These are phyloP conservation scores for Penicillium aurantiogriseum DNA, from an alignment of 2,329 filamentous ascomycete species.

Conservation along the genomic window DNA sequence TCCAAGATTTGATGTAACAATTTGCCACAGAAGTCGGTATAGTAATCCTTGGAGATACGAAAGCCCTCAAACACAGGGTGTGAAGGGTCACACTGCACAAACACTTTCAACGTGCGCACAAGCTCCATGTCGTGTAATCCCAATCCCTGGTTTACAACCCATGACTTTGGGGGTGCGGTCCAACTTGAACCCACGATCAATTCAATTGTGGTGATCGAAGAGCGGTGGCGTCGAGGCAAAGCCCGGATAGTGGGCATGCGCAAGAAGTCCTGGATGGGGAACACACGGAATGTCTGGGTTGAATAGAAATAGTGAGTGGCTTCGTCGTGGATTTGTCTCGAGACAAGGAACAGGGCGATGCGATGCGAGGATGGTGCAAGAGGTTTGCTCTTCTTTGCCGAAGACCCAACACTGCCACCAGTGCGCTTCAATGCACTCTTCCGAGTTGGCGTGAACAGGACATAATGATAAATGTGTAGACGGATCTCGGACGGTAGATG, in stretches of 20 bases:
- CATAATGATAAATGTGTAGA: slow-evolving; percentile 48
- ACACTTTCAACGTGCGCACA: slow-evolving; percentile 53
- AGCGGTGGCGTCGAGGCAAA: slow-evolving; percentile 52
- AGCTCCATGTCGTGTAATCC: slow-evolving; percentile 51
- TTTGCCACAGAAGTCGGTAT: slow-evolving; percentile 55
- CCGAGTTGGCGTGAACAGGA: slow-evolving; percentile 41
- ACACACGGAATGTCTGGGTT: slow-evolving; percentile 53
- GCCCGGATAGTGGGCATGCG: slow-evolving; percentile 47
- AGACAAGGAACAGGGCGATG: slow-evolving; percentile 42
- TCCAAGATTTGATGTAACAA: slow-evolving; percentile 52
- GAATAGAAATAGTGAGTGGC: slow-evolving; percentile 53
- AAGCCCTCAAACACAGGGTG: slow-evolving; percentile 57
- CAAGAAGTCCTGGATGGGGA: slow-evolving; percentile 52
- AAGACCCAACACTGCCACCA: slow-evolving; percentile 38
- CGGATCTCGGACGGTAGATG: slow-evolving; percentile 55
- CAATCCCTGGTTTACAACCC: slow-evolving; percentile 51
- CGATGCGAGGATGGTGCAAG: slow-evolving; percentile 36
- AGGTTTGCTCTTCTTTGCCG: slow-evolving; percentile 36
- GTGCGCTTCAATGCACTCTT: slow-evolving; percentile 28
- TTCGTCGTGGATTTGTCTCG: slow-evolving; percentile 50
- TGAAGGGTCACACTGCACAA: slow-evolving; percentile 57
- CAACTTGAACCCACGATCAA: slow-evolving; percentile 60
- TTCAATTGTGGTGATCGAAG: slow-evolving; percentile 54
- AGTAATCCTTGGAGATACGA: slow-evolving; percentile 56
- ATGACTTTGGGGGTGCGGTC: slow-evolving; percentile 55